A percentile compares a stretch with the other conserved stretches of the same genome.
Conservation (phyloP, 2,329 filamentous ascomycete species). For the Teratosphaeria pseudoeucalypti region DNA sequence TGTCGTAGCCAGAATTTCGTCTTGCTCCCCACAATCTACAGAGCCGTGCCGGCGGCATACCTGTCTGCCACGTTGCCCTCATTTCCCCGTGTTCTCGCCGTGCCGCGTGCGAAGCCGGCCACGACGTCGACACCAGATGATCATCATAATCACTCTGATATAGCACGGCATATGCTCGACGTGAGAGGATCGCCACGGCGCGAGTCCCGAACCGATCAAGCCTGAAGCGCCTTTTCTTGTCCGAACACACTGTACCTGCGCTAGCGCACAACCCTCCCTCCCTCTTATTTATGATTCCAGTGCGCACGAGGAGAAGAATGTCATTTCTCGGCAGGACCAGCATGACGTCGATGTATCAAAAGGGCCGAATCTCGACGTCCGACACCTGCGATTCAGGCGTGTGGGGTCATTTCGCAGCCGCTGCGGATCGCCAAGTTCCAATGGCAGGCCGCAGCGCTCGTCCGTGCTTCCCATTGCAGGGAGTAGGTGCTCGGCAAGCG, state of each 20-base stretch:
- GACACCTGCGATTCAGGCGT: not conserved
- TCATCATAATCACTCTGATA: not conserved
- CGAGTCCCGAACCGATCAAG: not conserved
- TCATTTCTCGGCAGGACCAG: not conserved
- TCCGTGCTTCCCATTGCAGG: not conserved
- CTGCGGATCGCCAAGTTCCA: not conserved
- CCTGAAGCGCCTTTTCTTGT: not conserved
- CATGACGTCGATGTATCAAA: not conserved
- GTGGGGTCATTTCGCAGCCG: not conserved
- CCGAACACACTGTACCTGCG: not conserved
- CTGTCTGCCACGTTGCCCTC: not conserved
- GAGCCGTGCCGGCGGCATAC: not conserved
- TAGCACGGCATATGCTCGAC: not conserved
- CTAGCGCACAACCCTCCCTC: not conserved
- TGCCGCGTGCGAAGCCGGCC: not conserved
- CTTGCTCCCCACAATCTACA: not conserved
- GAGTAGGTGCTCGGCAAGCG: not conserved
- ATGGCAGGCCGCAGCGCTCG: not conserved
- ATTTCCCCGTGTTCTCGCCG: not conserved
- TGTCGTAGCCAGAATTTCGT: not conserved
- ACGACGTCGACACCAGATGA: not conserved
- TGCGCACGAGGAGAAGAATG: not conserved
- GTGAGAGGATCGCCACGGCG: not conserved
- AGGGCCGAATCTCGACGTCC: not conserved
- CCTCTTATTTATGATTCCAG: not conserved